A percentile compares a stretch with the other conserved stretches of the same genome.
Evolutionary conservation across 305 asterid genomes (phyloP).

Genomic region (Solanum chacoense): DNA sequence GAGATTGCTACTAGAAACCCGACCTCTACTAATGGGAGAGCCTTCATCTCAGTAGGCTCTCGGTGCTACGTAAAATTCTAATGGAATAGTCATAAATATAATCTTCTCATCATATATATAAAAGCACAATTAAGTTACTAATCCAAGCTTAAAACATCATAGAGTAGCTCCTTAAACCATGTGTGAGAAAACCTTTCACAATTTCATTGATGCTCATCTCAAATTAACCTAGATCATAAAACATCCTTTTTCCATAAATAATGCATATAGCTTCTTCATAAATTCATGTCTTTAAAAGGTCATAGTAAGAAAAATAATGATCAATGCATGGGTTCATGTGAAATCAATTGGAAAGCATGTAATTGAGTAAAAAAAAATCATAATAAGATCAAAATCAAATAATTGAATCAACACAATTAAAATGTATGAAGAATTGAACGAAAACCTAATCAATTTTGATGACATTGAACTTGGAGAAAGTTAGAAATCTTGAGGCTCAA

Average conservation of each 20-base stretch:
- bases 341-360: background rate
- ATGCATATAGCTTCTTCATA: background rate
- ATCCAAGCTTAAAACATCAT: background rate
- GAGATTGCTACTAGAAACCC: background rate
- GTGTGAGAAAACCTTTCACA: background rate
- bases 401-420: background rate
- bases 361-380: background rate
- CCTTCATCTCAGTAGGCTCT: background rate
- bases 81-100: background rate
- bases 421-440: background rate
- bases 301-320: background rate
- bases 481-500: background rate
- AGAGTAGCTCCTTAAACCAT: background rate
- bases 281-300: background rate
- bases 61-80: background rate
- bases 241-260: background rate
- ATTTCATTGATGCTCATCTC: background rate
- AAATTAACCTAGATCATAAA: background rate
- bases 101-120: background rate
- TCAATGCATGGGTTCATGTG: background rate
- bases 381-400: background rate
- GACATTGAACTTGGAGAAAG: background rate
- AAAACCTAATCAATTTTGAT: background rate
- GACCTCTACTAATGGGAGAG: background rate
- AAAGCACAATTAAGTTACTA: background rate